phyloP scores from a whole-genome alignment of 2,329 filamentous ascomycete species.

The Stagonosporopsis chrysanthemi region DNA sequence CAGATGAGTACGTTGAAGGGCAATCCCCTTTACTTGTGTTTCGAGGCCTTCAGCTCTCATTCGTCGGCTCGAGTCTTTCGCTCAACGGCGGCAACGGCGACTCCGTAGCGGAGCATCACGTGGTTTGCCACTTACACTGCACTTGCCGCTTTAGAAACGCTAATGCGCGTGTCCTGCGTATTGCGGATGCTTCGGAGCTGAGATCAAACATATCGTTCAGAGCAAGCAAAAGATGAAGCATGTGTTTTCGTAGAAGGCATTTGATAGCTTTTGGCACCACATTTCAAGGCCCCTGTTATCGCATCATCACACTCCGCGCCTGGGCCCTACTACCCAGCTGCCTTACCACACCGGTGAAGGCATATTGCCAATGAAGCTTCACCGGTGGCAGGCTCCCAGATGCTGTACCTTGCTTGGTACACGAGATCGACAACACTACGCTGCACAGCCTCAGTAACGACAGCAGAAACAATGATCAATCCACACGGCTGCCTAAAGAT shows the following conservation, averaged over 20 bases:
- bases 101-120: conserved; percentile 12
- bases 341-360: no score
- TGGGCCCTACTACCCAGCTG: no score
- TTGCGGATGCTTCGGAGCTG: background rate
- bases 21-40: background rate
- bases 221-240: background rate
- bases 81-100: conserved; percentile 7
- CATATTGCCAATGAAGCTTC: no score
- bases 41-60: background rate
- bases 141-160: conserved; percentile 1
- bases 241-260: background rate
- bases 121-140: conserved; percentile 6
- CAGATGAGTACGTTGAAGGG: background rate
- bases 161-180: background rate
- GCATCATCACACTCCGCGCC: no score
- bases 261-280: background rate
- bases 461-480: no score
- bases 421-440: no score
- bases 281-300: no score
- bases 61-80: background rate
- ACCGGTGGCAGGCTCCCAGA: no score
- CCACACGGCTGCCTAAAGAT: no score
- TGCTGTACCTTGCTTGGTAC: no score
- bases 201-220: background rate
- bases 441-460: no score